Conservation (phyloP, 129 eudicot genomes). For the Silybum marianum region DNA sequence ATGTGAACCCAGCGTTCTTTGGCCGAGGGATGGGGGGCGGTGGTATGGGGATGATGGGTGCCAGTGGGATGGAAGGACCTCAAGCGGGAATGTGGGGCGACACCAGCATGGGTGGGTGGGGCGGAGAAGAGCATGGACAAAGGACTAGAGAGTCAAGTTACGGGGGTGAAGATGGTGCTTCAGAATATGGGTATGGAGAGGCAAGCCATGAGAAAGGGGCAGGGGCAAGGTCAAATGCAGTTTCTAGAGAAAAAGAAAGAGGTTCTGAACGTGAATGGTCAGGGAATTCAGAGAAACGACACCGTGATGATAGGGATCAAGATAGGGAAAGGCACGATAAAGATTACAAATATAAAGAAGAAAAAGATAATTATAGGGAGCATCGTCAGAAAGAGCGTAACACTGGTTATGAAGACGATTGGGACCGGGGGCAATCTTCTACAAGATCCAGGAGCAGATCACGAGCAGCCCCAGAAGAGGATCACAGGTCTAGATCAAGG, state of each 20-base stretch:
- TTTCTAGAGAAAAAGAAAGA: constrained; percentile 67
- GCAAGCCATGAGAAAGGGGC: constrained; percentile 68
- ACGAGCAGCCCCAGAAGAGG: constrained; percentile 69
- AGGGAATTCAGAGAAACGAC: constrained; percentile 71
- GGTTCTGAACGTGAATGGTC: constrained; percentile 82
- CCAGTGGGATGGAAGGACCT: constrained; percentile 73
- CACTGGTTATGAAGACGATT: constrained; percentile 70
- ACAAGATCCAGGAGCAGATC: constrained; percentile 82
- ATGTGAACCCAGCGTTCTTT: constrained; percentile 92
- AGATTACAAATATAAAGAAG: constrained; percentile 71
- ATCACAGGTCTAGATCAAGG: constrained; percentile 75
- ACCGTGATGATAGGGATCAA: constrained; percentile 66
- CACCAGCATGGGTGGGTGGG: constrained; percentile 74
- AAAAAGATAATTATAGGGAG: constrained; percentile 74
- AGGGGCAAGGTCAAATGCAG: constrained; percentile 63
- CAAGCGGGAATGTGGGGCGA: constrained; percentile 89
- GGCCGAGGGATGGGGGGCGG: constrained; percentile 73
- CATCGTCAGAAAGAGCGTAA: constrained; percentile 75
- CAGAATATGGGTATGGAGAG: constrained; percentile 89
- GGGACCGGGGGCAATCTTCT: constrained; percentile 83
- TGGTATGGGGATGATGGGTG: constrained; percentile 82
- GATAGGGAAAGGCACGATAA: constrained; percentile 74
- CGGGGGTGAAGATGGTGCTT: constrained; percentile 92
- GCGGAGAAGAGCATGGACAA: constrained; percentile 80
- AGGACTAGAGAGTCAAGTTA: constrained; percentile 82